Base-by-base conservation (phyloP, 1,139 yeast genomes). In the Debaryomyces psychrophilus region DNA sequence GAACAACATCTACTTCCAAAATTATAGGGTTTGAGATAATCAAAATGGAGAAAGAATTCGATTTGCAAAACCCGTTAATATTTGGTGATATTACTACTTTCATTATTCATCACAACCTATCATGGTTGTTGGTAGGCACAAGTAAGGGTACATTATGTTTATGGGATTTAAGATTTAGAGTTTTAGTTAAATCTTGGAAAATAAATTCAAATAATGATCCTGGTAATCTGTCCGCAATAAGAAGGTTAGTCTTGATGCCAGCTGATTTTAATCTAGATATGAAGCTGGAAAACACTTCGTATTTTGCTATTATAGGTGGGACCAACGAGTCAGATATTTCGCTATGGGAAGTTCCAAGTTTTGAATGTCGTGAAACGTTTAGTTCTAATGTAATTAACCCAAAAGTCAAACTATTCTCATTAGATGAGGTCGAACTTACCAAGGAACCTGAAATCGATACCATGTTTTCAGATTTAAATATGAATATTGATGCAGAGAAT, bases 101-200 rank as follows among this genome's bases (percentile, higher is more conserved):
- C 55, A 74, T 81, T 1, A 65, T 86, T n/a, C 87, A 85, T 49
- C 64, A 65, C 0, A 52, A 62, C 5, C 64, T 72, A 68, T 55
- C 62, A 6, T 89, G 97, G 92, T 57, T 87, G 3, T 62, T 90
- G 4, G 61, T 86, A 2, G 97, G 97, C 0, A 88, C 97, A 0
- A 70, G 79, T 1, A 77, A 76, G 38, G 98, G 98, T 1, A 68
- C 84, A 1, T 61, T 93, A 27, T 82, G 82, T 50, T 64, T 93
- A 17, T 90, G 97, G 96, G 97, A 92, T 63, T 56, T 87, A 37
- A 70, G 96, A 45, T 89, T 90, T 60, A 74, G 73, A 33, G 54
- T 86, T 0, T 67, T 79, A 40, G 69, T 88, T 25, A 83, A 79
- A 50, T 70, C 85, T 1, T 87, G 90, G 83, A 76, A 77, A 6